phyloP scores from a whole-genome alignment of 2,329 filamentous ascomycete genomes.

The Colletotrichum salicis region DNA sequence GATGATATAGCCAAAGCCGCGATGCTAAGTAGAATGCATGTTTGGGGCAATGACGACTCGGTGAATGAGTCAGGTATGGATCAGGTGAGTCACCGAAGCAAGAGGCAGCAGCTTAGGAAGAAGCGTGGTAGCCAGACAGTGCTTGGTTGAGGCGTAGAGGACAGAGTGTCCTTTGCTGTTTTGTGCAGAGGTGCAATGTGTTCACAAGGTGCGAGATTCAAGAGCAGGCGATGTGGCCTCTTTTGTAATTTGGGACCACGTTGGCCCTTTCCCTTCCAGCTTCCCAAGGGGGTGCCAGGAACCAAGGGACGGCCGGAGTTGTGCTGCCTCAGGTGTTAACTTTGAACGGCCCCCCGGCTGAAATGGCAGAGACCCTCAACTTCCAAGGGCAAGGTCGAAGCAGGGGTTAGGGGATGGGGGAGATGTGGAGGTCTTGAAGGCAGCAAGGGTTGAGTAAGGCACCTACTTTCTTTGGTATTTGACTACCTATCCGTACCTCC shows the following conservation, averaged over 20 bases:
- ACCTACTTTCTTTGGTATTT: background rate
- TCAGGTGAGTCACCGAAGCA: constrained; percentile 28
- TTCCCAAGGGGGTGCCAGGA: constrained; percentile 19
- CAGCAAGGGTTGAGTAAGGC: constrained; percentile 17
- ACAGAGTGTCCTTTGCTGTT: constrained; percentile 32
- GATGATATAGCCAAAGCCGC: constrained; percentile 39
- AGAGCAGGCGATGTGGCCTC: constrained; percentile 36
- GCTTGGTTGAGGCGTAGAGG: constrained; percentile 9
- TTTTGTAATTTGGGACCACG: constrained; percentile 38
- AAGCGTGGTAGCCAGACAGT: background rate
- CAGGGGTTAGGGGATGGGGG: background rate
- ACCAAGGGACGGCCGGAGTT: background rate
- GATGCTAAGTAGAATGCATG: constrained; percentile 37
- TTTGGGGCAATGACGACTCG: constrained; percentile 39
- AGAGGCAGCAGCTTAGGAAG: constrained; percentile 14
- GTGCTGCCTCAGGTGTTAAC: constrained; percentile 22
- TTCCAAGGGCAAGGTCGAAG: background rate
- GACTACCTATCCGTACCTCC: background rate
- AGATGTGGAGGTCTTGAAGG: background rate
- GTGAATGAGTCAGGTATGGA: constrained; percentile 39
- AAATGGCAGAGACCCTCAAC: background rate
- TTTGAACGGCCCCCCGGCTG: background rate
- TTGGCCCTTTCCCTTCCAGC: constrained; percentile 17
- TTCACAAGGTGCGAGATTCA: background rate
- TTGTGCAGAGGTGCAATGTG: constrained; percentile 1